These are phyloP conservation scores for Brachypodium distachyon DNA, from an alignment of 202 grass and related monocot species.

Conservation along the genomic window DNA sequence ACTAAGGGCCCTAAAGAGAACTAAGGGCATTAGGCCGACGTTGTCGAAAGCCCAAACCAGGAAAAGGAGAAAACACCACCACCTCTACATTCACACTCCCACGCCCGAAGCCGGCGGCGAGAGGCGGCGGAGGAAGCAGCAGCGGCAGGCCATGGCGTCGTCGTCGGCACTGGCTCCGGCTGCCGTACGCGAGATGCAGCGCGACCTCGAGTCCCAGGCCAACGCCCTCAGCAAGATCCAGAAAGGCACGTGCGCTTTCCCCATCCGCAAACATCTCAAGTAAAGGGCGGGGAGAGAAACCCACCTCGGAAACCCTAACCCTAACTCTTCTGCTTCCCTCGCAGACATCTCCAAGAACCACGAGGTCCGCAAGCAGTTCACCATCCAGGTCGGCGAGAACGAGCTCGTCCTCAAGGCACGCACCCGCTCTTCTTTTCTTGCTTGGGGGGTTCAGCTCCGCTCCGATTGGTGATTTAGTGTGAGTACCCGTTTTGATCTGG, in stretches of 20 bases:
- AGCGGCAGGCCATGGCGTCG: conserved; percentile 30
- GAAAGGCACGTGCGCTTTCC: conserved; percentile 43
- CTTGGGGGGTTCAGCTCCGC: neutral
- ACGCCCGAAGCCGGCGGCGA: conserved; percentile 14
- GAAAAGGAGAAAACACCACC: neutral
- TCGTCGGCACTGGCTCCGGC: conserved; percentile 38
- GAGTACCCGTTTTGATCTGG: neutral
- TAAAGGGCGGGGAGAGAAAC: neutral
- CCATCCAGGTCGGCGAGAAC: conserved; percentile 95
- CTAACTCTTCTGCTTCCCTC: neutral
- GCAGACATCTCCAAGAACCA: conserved; percentile 96
- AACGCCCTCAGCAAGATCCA: conserved; percentile 91
- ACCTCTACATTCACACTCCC: neutral
- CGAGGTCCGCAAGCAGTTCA: conserved; percentile 98
- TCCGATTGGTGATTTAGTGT: neutral
- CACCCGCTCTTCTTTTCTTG: neutral
- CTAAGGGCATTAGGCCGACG: too few species aligned
- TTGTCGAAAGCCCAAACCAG: conserved; percentile 7
- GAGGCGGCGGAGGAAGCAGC: neutral
- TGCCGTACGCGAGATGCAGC: conserved; percentile 68
- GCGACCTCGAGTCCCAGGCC: conserved; percentile 75
- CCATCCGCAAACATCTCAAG: neutral
- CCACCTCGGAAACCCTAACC: conserved; percentile 23
- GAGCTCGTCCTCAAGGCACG: conserved; percentile 95
- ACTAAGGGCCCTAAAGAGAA: too few species aligned